Evolutionary conservation across 768 basidiomycete species (phyloP).

Genomic region (Mycena latifolia): DNA sequence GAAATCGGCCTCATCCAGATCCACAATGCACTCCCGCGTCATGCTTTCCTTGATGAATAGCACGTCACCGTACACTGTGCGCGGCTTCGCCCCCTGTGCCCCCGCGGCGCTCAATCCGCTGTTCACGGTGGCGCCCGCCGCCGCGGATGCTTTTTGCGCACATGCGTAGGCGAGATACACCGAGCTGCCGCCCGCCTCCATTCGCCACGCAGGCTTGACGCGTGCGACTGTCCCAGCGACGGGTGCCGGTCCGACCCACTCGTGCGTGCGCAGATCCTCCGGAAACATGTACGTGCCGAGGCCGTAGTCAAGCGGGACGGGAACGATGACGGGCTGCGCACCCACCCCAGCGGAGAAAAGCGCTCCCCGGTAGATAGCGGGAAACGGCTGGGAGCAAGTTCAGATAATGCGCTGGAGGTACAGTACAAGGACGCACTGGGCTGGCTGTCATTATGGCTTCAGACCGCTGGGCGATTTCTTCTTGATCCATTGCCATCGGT

Average conservation of each 20-base stretch:
- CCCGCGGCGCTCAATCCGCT: slow-evolving; percentile 10
- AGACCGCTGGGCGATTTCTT: slow-evolving; percentile 18
- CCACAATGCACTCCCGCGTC: slow-evolving; percentile 23
- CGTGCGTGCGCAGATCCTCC: slow-evolving; percentile 22
- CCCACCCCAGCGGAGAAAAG: slow-evolving; percentile 23
- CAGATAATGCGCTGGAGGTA: neutral
- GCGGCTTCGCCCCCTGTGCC: neutral
- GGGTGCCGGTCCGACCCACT: slow-evolving; percentile 14
- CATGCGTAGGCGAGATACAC: slow-evolving; percentile 18
- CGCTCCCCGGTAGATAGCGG: slow-evolving; percentile 23
- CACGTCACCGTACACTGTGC: slow-evolving; percentile 29
- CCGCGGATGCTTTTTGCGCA: slow-evolving; percentile 22
- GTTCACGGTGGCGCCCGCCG: slow-evolving; percentile 13
- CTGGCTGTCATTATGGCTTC: slow-evolving; percentile 9
- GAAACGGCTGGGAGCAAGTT: slow-evolving; percentile 13
- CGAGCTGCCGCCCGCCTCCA: slow-evolving; percentile 15
- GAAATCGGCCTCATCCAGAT: slow-evolving; percentile 26
- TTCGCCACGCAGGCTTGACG: slow-evolving; percentile 26
- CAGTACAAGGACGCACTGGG: slow-evolving; percentile 13
- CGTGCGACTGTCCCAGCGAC: neutral
- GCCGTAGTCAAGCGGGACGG: slow-evolving; percentile 28
- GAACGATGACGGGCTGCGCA: slow-evolving; percentile 25
- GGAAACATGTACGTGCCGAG: slow-evolving; percentile 27
- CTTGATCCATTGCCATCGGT: slow-evolving; percentile 4
- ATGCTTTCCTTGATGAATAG: slow-evolving; percentile 27